These are phyloP conservation scores for Diplodia corticola DNA, from an alignment of 2,329 filamentous ascomycete species.

Conservation along the genomic window DNA sequence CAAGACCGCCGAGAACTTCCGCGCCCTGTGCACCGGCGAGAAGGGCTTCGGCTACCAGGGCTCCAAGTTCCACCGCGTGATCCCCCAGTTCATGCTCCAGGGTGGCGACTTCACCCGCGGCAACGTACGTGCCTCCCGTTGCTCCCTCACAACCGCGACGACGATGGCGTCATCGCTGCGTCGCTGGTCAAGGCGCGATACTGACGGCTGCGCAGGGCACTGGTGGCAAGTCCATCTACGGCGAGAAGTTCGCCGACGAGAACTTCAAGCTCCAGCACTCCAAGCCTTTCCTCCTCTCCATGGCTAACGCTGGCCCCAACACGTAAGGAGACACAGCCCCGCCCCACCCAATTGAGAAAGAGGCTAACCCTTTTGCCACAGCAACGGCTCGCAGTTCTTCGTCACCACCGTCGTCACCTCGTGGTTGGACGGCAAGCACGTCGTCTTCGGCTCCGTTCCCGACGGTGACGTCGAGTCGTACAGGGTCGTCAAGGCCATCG, in stretches of 20 bases:
- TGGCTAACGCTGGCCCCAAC: conserved; percentile 95
- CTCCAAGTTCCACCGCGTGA: conserved; percentile 89
- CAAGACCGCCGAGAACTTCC: conserved; percentile 86
- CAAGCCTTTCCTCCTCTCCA: conserved; percentile 78
- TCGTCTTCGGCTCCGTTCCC: conserved; percentile 76
- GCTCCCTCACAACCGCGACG: neutral
- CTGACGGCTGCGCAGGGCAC: conserved; percentile 62
- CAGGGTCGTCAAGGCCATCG: conserved; percentile 59
- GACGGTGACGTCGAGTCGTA: conserved; percentile 55
- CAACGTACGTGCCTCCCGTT: conserved; percentile 64
- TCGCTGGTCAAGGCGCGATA: conserved; percentile 24
- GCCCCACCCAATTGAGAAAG: conserved; percentile 4
- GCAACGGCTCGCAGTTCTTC: conserved; percentile 74
- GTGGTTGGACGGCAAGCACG: conserved; percentile 77
- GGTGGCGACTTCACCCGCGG: conserved; percentile 92
- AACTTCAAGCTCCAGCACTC: conserved; percentile 79
- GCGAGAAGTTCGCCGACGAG: conserved; percentile 91
- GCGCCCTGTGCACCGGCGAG: conserved; percentile 75
- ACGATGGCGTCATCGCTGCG: conserved; percentile 5
- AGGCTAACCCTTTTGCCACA: conserved; percentile 34
- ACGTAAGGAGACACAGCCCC: conserved; percentile 57
- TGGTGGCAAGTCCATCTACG: conserved; percentile 91
- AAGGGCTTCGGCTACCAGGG: conserved; percentile 81
- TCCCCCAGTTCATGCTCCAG: conserved; percentile 93
- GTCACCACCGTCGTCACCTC: conserved; percentile 67